Base-by-base conservation (phyloP, 129 eudicot species). In the Lactuca sativa region DNA sequence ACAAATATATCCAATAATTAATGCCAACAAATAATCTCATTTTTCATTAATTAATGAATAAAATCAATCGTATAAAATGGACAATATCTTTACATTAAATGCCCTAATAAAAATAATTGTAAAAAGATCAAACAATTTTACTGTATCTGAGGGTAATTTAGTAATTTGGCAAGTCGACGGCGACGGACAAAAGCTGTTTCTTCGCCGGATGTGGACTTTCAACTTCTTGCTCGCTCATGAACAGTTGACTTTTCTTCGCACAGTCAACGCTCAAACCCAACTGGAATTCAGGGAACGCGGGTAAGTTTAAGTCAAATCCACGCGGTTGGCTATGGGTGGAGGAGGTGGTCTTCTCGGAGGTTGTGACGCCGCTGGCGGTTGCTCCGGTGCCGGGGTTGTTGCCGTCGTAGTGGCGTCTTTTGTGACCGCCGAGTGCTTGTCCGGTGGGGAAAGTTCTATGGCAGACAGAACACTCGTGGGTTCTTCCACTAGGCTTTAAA, bases 351-450 rank as follows among this genome's bases (percentile, higher is more conserved):
- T 77, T 81, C 25, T 85, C 86, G 1, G 81, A 68, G 12, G 83
- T 82, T 2, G 81, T 77, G 10, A 74, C 72, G 54, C 72, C 77
- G 57, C 77, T 65, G 55, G 56, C 85, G 15, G 69, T 57, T 16
- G 67, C 56, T 63, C 77, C 80, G 70, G 67, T 64, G 17, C 64
- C 62, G 56, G 80, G 9, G 64, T 40, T 80, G 54, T 89, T 88
- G 44, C 95, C 95, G 66, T 89, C 98, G 66, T 92, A 92, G 88
- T 92, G 98, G 59, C 89, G 89, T 13, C 98, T 73, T 72, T 89
- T 89, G 80, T 92, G 98, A 7, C 98, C 98, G 51, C 98, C 98
- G 40, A 92, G 82, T 0, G 98, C 98, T 69, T 92, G 98, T 4
- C 98, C 98, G 32, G 96, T 82, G 36, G 90, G 88, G 40, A 92